These are phyloP conservation scores for Trichoderma orchidacearum DNA, from an alignment of 495 filamentous ascomycete species.

Conservation along the genomic window DNA sequence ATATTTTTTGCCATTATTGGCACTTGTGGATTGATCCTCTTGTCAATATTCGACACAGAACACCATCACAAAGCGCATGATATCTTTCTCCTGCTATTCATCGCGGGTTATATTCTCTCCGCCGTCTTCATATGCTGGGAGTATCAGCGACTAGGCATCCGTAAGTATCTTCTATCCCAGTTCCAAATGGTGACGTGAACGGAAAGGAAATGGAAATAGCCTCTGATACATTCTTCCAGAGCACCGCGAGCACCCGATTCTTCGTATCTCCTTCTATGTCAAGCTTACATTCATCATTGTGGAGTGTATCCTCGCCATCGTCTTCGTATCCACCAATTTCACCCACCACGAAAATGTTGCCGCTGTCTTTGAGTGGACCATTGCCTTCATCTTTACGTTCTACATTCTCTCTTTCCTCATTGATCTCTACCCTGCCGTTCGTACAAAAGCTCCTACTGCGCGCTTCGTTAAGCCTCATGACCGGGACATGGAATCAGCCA, in stretches of 20 bases:
- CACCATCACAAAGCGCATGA: conserved; percentile 54
- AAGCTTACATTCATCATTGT: conserved; percentile 71
- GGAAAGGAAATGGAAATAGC: neutral
- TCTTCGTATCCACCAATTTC: conserved; percentile 34
- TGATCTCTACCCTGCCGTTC: conserved; percentile 70
- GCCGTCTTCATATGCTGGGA: conserved; percentile 80
- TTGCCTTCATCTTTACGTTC: conserved; percentile 81
- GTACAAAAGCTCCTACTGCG: conserved; percentile 29
- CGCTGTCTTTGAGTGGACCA: conserved; percentile 58
- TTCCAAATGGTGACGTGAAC: neutral
- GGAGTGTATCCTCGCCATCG: conserved; percentile 62
- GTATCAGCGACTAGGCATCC: conserved; percentile 69
- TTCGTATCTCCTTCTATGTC: conserved; percentile 66
- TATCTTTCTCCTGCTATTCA: conserved; percentile 70
- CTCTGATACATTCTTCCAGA: conserved; percentile 17
- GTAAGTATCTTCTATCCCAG: conserved; percentile 15
- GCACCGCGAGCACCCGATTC: conserved; percentile 57
- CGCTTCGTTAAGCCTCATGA: neutral
- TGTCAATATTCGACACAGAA: conserved; percentile 73
- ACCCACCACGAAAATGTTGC: conserved; percentile 34
- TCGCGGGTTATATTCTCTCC: conserved; percentile 67
- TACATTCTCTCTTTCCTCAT: conserved; percentile 82
- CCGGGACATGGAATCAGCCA: neutral
- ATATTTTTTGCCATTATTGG: conserved; percentile 67
- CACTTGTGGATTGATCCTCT: conserved; percentile 62